These are phyloP conservation scores for Scenedesmus sp. DNA, from an alignment of 163 green algal species.

Conservation along the genomic window DNA sequence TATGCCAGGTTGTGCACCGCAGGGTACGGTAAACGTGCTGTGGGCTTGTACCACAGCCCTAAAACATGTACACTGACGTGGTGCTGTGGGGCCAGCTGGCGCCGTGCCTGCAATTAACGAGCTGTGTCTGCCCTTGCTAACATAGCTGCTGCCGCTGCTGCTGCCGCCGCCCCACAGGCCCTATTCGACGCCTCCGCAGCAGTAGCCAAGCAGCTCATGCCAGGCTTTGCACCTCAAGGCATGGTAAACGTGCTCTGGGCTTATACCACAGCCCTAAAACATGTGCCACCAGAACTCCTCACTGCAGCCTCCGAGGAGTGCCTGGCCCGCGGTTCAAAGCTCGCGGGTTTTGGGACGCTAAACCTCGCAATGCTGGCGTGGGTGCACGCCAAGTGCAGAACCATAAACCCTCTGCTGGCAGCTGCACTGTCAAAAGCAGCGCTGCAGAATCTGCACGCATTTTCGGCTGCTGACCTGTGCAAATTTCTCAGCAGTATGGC, in stretches of 20 bases:
- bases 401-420: not conserved
- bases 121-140: not conserved
- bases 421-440: not conserved
- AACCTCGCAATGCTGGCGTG: slow-evolving; percentile 39
- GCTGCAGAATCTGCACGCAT: not conserved
- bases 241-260: slow-evolving; percentile 41
- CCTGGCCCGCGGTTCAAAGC: not conserved
- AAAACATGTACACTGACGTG: not conserved
- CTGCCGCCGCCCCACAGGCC: slow-evolving; percentile 21
- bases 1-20: slow-evolving; percentile 18
- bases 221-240: slow-evolving; percentile 28
- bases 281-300: not conserved
- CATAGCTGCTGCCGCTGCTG: not conserved
- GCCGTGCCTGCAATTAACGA: no score
- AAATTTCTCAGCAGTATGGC: not conserved
- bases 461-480: not conserved
- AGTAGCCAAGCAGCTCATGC: slow-evolving; percentile 19
- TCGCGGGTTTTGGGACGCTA: slow-evolving; percentile 16
- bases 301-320: slow-evolving; percentile 20
- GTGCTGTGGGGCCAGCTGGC: no score
- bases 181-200: slow-evolving; percentile 16
- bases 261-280: not conserved
- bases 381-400: not conserved
- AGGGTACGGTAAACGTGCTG: slow-evolving; percentile 31
- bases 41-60: slow-evolving; percentile 10